Evolutionary conservation across 805 yeast genomes (phyloP), one percentile per base, ranked within the genome.

Genomic region (Candida orba): DNA sequence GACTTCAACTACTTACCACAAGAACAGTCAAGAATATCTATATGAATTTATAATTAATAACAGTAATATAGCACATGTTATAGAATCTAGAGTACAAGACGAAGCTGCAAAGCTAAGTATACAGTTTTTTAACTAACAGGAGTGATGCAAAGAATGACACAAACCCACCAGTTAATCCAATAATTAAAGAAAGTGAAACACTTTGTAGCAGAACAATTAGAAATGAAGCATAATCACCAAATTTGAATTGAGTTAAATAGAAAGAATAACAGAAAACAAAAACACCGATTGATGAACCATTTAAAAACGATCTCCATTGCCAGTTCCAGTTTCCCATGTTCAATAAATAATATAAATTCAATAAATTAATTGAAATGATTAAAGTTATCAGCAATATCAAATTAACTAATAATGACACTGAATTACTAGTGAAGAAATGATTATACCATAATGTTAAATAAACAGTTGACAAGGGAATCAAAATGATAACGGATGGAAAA

Each of bases 241-340:
- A 59, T 24, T 45, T 54, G 41, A 51, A 46, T 29, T 52, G 52
- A 13, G 61, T 57, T 14, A 60, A 35, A 33, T 58, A 51, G 39
- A 56, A 49, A 1, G 61, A 46, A 46, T 59, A 58, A 2, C 43
- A 20, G 39, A 60, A 60, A 1, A 57, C 40, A 39, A 51, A 58
- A 6, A 51, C 20, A 18, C 62, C 64, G 17, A 58, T 45, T n/a
- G 58, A 46, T 6, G 49, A 39, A 4, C 63, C 64, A 42, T 52
- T 51, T 9, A 50, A 29, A 49, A 60, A 50, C 3, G 56, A 44
- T 20, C 49, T 45, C 63, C 63, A 58, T 8, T 51, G 52, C 65
- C 65, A 60, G 36, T 52, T 54, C 63, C 64, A 58, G 36, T 58
- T 53, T 15, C 64, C 64, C 17, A 52, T 47, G 24, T 54, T 42